Conservation (phyloP, 306 rosid genomes). For the Vigna hirtella region DNA sequence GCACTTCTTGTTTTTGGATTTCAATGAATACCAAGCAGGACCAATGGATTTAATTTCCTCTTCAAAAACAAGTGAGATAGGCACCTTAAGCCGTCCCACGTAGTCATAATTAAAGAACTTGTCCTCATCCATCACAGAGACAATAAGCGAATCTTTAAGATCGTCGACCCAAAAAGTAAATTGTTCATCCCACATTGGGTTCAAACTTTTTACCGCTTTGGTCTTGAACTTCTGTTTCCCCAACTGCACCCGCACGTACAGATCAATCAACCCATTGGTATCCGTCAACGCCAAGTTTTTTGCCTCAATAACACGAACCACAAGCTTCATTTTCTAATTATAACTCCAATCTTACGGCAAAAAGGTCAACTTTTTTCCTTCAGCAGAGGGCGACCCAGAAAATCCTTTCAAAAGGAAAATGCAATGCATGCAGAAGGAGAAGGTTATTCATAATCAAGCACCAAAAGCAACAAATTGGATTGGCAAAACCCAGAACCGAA, state of each 20-base stretch:
- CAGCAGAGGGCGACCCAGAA: not conserved
- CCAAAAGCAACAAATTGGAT: not conserved
- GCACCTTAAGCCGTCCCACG: slow-evolving; percentile 68
- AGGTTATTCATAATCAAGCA: slow-evolving; percentile 14
- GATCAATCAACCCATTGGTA: slow-evolving; percentile 71
- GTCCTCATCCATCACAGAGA: slow-evolving; percentile 84
- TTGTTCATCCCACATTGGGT: slow-evolving; percentile 89
- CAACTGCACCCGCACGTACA: slow-evolving; percentile 78
- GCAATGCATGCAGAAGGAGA: slow-evolving; percentile 27
- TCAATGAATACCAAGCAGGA: slow-evolving; percentile 77
- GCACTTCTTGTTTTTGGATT: slow-evolving; percentile 69
- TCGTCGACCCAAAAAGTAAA: slow-evolving; percentile 80
- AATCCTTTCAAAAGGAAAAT: slow-evolving; percentile 31
- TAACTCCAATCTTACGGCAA: not conserved
- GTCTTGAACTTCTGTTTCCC: slow-evolving; percentile 84
- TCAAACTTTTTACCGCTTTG: slow-evolving; percentile 68
- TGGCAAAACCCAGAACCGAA: slow-evolving; percentile 19
- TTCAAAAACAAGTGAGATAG: slow-evolving; percentile 71
- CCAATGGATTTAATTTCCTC: slow-evolving; percentile 67
- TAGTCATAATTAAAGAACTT: slow-evolving; percentile 83
- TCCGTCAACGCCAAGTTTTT: slow-evolving; percentile 65
- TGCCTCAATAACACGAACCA: slow-evolving; percentile 84
- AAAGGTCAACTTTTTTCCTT: not conserved
- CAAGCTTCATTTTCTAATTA: slow-evolving; percentile 66
- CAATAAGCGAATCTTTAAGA: slow-evolving; percentile 64